These are phyloP conservation scores for Strigomonas culicis DNA, from an alignment of 208 protist genomes.

Conservation along the genomic window DNA sequence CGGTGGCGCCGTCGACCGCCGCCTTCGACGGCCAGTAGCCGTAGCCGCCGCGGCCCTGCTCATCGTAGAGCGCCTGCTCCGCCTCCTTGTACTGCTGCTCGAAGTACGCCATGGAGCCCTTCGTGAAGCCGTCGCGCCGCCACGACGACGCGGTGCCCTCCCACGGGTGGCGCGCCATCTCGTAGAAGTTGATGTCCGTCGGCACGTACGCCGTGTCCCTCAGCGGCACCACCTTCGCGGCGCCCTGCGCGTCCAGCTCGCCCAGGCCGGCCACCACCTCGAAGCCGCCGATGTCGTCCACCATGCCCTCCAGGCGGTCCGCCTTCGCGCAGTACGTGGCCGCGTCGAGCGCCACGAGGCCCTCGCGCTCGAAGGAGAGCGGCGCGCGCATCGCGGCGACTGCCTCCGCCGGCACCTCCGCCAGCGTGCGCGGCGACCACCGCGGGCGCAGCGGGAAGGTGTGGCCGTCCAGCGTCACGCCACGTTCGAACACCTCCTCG, in stretches of 20 bases:
- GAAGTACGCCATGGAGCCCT: slow-evolving; percentile 82
- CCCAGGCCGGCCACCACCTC: slow-evolving; percentile 69
- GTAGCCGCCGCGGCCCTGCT: slow-evolving; percentile 43
- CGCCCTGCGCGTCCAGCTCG: slow-evolving; percentile 55
- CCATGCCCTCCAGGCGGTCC: slow-evolving; percentile 65
- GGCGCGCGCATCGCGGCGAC: slow-evolving; percentile 36
- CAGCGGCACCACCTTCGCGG: slow-evolving; percentile 41
- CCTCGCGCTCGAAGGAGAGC: slow-evolving; percentile 60
- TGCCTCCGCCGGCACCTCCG: slow-evolving; percentile 49
- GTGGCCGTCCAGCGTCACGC: slow-evolving; percentile 76
- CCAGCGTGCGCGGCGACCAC: slow-evolving; percentile 77
- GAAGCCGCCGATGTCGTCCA: slow-evolving; percentile 80
- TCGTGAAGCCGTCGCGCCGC: slow-evolving; percentile 84
- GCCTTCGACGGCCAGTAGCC: slow-evolving; percentile 84
- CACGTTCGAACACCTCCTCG: slow-evolving; percentile 81
- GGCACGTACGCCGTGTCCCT: slow-evolving; percentile 69
- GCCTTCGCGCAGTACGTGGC: slow-evolving; percentile 51
- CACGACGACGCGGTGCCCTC: slow-evolving; percentile 78
- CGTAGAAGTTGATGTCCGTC: slow-evolving; percentile 89
- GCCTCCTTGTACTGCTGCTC: slow-evolving; percentile 83
- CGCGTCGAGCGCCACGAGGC: slow-evolving; percentile 48
- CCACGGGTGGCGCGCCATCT: slow-evolving; percentile 91
- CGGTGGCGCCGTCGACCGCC: slow-evolving; percentile 43
- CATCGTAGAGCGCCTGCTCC: slow-evolving; percentile 76
- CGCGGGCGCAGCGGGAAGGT: slow-evolving; percentile 73